Percentiles rank a stretch among this genome's conserved stretches.
Evolutionary conservation across 495 filamentous ascomycete species (phyloP).

Genomic region (Symbiotaphrina buchneri): DNA sequence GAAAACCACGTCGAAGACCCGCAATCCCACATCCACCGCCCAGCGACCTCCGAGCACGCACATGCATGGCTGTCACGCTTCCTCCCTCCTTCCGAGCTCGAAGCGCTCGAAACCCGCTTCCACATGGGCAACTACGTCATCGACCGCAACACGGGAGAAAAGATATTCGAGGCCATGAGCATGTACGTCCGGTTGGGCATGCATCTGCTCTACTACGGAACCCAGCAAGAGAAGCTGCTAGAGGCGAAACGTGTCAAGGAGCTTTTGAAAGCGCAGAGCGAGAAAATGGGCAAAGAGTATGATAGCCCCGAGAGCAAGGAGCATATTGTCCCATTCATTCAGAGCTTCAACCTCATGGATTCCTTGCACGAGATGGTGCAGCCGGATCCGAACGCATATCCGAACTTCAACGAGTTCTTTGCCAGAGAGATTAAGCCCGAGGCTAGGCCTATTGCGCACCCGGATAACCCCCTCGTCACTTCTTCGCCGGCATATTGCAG

Average conservation of each 20-base stretch:
- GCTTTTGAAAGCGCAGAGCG: conserved; percentile 14
- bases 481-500: too few relatives aligned
- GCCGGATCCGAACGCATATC: conserved; percentile 13
- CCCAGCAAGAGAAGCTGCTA: conserved; percentile 15
- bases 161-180: conserved; percentile 18
- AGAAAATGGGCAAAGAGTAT: conserved; percentile 20
- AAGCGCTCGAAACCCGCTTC: conserved; percentile 13
- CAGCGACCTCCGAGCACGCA: conserved; percentile 11
- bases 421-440: too few relatives aligned
- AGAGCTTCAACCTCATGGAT: conserved; percentile 13
- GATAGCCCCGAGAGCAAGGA: conserved; percentile 13
- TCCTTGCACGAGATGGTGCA: conserved; percentile 13
- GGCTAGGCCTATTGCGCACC: too few relatives aligned
- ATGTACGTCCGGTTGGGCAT: conserved; percentile 22
- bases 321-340: conserved; percentile 19
- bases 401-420: too few relatives aligned
- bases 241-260: conserved; percentile 15
- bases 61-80: conserved; percentile 14
- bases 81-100: conserved; percentile 12
- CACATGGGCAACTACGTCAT: conserved; percentile 21
- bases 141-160: conserved; percentile 15
- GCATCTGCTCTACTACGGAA: conserved; percentile 20
- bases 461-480: too few relatives aligned
- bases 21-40: conserved; percentile 12
- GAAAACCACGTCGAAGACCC: conserved; percentile 11